Base-by-base conservation (phyloP, 2,329 filamentous ascomycete genomes). In the Fusarium nygamai region DNA sequence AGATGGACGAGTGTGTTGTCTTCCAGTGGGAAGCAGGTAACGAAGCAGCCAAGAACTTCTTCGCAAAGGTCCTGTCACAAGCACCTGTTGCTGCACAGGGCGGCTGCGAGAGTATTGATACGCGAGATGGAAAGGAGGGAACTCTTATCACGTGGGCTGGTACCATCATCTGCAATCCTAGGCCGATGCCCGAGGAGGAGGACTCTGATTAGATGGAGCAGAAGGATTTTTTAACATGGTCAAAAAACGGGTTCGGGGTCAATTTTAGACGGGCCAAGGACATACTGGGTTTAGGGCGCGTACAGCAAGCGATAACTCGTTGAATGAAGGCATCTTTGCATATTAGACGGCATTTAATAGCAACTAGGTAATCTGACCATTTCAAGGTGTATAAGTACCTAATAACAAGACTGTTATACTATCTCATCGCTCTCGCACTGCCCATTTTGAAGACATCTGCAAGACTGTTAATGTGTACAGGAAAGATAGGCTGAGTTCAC, bases 21-120 rank as follows among this genome's bases (percentile, higher is more conserved):
- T 72, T 74, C 11, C 68, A 61, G 1, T 74, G 72, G 72, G 72
- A 74, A 24, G 57, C 58, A 8, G 31, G 16, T 8, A 74, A 74
- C 16, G 68, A 72, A 20, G 71, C 33, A 0, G 72, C 72, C 34
- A 64, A 41, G 24, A 7, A 31, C 2, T 74, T 74, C 41, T 74
- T 74, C 11, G 71, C 68, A 24, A 74, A 74, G 54, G 43, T 69
- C 4, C 61, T 74, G 3, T 65, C 68, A 22, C 68, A 74, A 34
- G 64, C 68, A 7, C 72, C 71, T 0, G 53, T 72, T 41, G 41
- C 39, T 12, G 72, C 31, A 1, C 34, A 69, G 8, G 72, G 72
- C 12, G 71, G 54, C 4, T 74, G 50, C 19, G 72, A 74, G 54
- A 74, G 71, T 10, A 72, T 74, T 1, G 72, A 74, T 38, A 50